phyloP scores from a whole-genome alignment of 169 alveolate genomes.

The Eimeria maxima region DNA sequence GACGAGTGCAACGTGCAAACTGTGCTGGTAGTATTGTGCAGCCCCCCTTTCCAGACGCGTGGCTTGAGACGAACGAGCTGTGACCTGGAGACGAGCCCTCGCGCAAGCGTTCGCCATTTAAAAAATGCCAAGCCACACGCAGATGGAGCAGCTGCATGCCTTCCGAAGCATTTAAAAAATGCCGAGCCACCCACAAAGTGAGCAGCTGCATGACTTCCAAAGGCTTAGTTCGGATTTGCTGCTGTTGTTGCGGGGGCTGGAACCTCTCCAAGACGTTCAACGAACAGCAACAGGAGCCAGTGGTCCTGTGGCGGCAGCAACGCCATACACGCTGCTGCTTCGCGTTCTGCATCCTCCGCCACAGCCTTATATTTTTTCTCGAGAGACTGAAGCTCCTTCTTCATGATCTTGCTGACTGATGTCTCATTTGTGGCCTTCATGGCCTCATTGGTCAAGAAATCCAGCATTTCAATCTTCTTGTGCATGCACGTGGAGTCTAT shows the following conservation, averaged over 20 bases:
- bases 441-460: background rate
- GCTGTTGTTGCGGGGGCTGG: background rate
- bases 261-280: background rate
- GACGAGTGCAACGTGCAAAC: background rate
- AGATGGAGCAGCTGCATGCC: background rate
- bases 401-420: background rate
- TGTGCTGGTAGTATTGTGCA: too few species aligned
- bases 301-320: slow-evolving; percentile 24
- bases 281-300: slow-evolving; percentile 65
- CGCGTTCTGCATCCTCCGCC: background rate
- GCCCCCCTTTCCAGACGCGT: background rate
- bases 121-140: background rate
- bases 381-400: background rate
- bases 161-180: background rate
- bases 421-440: background rate
- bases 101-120: background rate
- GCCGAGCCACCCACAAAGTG: background rate
- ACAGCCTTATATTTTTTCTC: background rate
- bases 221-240: background rate
- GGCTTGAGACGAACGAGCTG: background rate
- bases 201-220: background rate
- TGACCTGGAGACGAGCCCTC: background rate
- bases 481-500: background rate
- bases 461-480: background rate
- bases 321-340: slow-evolving; percentile 27